These are phyloP conservation scores for Boeremia lycopersici DNA, from an alignment of 2,329 filamentous ascomycete genomes.

Conservation along the genomic window DNA sequence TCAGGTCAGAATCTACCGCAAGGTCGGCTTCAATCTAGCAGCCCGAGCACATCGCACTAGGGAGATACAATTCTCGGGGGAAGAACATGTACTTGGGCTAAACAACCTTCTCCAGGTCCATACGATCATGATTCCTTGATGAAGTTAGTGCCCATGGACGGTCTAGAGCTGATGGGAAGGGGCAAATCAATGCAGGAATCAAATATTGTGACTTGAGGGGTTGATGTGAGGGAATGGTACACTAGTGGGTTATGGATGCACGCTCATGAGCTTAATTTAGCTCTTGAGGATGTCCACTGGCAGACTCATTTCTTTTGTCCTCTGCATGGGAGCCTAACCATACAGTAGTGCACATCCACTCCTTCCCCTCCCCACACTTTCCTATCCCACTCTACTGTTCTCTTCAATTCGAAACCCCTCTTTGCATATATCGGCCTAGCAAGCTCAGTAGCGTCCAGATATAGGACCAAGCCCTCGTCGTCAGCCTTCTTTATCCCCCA, in stretches of 20 bases:
- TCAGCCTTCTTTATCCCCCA: conserved; percentile 51
- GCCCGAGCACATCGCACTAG: not conserved
- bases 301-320: not conserved
- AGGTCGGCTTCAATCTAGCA: not conserved
- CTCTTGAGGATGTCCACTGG: not conserved
- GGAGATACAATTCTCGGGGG: not conserved
- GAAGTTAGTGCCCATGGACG: not conserved
- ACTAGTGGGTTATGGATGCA: not conserved
- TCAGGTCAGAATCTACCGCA: not conserved
- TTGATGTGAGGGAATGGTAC: too few species aligned
- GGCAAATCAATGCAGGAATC: too few species aligned
- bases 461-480: conserved; percentile 43
- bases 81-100: not conserved
- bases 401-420: conserved; percentile 32
- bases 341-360: conserved; percentile 39
- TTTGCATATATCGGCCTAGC: conserved; percentile 50
- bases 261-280: not conserved
- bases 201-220: too few species aligned
- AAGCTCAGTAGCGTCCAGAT: conserved; percentile 48
- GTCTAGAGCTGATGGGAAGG: not conserved
- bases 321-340: conserved; percentile 19
- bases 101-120: not conserved
- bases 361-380: conserved; percentile 37
- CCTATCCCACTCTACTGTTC: conserved; percentile 31
- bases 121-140: not conserved